These are phyloP conservation scores for Schoenoplectus tabernaemontani DNA, from an alignment of 202 grass and related monocot species.

Conservation along the genomic window DNA sequence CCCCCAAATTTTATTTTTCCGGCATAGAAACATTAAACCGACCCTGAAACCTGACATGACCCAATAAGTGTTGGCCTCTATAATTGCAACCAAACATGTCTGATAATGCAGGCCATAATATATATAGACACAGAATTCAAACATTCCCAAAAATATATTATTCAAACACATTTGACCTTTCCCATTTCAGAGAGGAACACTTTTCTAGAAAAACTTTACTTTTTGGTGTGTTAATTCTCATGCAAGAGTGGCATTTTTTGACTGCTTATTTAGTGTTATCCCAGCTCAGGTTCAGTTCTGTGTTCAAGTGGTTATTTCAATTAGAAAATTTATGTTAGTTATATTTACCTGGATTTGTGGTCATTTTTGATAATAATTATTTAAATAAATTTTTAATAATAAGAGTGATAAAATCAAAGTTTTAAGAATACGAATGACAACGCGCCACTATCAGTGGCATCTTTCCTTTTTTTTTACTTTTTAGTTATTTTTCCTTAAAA, in stretches of 20 bases:
- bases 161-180: no score
- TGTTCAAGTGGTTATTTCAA: not conserved
- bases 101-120: not conserved
- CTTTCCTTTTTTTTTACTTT: no score
- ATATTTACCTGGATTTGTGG: not conserved
- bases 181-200: no score
- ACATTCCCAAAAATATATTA: no score
- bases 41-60: not conserved
- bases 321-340: not conserved
- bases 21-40: not conserved
- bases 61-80: not conserved
- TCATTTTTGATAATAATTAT: not conserved
- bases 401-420: not conserved
- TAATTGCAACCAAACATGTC: no score
- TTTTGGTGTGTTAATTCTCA: not conserved
- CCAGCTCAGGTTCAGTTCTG: not conserved
- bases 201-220: no score
- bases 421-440: no score
- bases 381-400: no score
- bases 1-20: not conserved
- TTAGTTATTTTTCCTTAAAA: no score
- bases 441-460: no score
- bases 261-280: not conserved
- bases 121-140: not conserved
- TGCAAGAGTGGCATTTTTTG: not conserved